Evolutionary conservation across 2,329 filamentous ascomycete species (phyloP).

Genomic region (Ophiosphaerella narmari): DNA sequence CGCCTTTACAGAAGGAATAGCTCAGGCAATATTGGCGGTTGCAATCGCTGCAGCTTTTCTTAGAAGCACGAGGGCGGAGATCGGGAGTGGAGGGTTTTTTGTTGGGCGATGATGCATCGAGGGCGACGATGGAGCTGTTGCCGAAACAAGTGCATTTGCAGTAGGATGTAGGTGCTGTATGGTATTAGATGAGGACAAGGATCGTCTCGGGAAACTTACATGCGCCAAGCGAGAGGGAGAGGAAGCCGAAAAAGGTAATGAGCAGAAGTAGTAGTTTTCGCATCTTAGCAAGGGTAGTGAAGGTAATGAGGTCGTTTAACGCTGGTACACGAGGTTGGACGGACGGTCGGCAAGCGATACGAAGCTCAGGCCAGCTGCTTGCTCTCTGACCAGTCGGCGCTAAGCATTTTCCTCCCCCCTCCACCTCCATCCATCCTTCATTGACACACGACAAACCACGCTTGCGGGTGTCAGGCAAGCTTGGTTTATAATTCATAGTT

Average conservation of each 20-base stretch:
- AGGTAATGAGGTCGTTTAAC: not conserved
- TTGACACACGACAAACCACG: constrained; percentile 14
- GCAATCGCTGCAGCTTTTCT: constrained; percentile 66
- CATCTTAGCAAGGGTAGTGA: constrained; percentile 18
- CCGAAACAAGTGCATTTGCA: constrained; percentile 74
- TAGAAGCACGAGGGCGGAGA: constrained; percentile 37
- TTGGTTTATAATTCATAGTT: constrained; percentile 2
- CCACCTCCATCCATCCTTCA: constrained; percentile 8
- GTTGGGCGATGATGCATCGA: constrained; percentile 52
- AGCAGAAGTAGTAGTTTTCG: constrained; percentile 30
- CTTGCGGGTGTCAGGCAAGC: constrained; percentile 15
- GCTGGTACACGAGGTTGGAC: no score
- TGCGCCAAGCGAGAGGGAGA: constrained; percentile 49
- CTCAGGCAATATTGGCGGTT: constrained; percentile 69
- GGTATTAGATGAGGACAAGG: not conserved
- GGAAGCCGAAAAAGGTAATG: constrained; percentile 37
- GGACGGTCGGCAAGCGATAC: constrained; percentile 2
- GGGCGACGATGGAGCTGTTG: constrained; percentile 70
- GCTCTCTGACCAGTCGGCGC: constrained; percentile 25
- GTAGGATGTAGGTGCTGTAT: constrained; percentile 62
- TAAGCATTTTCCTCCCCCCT: constrained; percentile 41
- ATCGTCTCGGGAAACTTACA: constrained; percentile 38
- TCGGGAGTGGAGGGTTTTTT: constrained; percentile 26
- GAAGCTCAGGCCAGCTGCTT: constrained; percentile 18
- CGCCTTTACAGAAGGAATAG: constrained; percentile 65